Evolutionary conservation across 2,329 filamentous ascomycete genomes (phyloP), one percentile per base, ranked within the genome.

Genomic region (Claviceps citrina): DNA sequence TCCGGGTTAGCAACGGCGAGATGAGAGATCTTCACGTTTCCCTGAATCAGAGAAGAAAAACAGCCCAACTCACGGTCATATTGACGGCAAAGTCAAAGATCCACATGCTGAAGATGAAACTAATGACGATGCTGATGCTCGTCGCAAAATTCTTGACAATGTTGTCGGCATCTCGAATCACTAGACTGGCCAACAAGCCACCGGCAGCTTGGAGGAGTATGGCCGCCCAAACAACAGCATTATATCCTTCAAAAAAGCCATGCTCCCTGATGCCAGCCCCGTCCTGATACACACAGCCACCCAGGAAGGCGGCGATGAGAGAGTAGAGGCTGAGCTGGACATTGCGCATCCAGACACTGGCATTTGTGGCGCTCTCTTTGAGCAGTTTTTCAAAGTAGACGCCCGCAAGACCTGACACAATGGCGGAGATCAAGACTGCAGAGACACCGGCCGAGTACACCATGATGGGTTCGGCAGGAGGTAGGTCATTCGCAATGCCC

Each of bases 171-270:
- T 64, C 60, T 27, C 60, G 53, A 38, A 64, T 63, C 40, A 63
- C 60, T 7, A 64, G 48, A 28, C 60, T 63, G n/a, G 57, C 79
- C n/a, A 93, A 64, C 22, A 96, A 72, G 19, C 89, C 91, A 25
- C 87, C 87, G 27, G 79, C 62, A 1, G 87, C 83, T 57, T 98
- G 91, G 43, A 91, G 71, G 5, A 77, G 55, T 49, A 96, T 83
- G 4, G 86, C 82, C 5, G 76, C 68, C 86, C 87, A 95, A 3
- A 96, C 89, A 16, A 89, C 70, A 69, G 76, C 81, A 56, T 93
- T 95, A 62, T 96, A 98, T 3, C 91, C 91, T 42, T 83, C 81
- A 50, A 98, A 96, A 61, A 96, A 93, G 10, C 91, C 91, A 46
- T 84, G 77, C 57, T 81, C 76, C 20, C 79, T 71, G 47, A 98